Base-by-base conservation (phyloP, 2,329 filamentous ascomycete genomes). In the Aspergillus pseudoterreus region DNA sequence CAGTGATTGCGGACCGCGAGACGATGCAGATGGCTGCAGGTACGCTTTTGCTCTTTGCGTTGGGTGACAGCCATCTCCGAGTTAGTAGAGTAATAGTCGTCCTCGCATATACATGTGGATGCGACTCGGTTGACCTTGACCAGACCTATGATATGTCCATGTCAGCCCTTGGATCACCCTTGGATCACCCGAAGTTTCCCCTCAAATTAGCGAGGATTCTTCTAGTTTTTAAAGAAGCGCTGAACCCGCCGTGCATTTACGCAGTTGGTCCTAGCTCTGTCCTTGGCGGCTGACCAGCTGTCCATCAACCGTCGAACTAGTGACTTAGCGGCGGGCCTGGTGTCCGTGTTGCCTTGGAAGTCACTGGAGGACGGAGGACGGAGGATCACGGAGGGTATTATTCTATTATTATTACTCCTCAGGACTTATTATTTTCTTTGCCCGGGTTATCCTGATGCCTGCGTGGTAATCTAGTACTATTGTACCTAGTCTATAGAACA, bases 241-340 rank as follows among this genome's bases (percentile, higher is more conserved):
- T 46, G 45, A 43, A 49, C 11, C 51, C 43, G 32, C 39, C 19
- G 19, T 42, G 38, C 36, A 50, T 33, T 32, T 45, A 39, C 47
- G 43, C 39, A 45, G 47, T 53, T 43, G 32, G 47, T 43, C 17
- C 47, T 53, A 53, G 51, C 38, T 24, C 19, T 8, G 35, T 32
- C 27, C 43, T 46, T 24, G 38, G 33, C 24, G 15, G 35, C 35
- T 41, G 41, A 35, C 45, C 39, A 12, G n/a, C 33, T 43, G 47
- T 49, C 47, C 39, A 49, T 49, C 47, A 49, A 42, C 47, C 41
- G 47, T 49, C 47, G 24, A 44, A 35, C 47, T 49, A 49, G 21
- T 39, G 17, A 45, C 14, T 46, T 36, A 36, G 44, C 22, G 46
- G 38, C 24, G 24, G 22, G 17, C 21, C 33, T 27, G 15, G 39